Evolutionary conservation across 148 eudicot genomes (phyloP), one percentile per base, ranked within the genome.

Genomic region (Rhododendron simsii): DNA sequence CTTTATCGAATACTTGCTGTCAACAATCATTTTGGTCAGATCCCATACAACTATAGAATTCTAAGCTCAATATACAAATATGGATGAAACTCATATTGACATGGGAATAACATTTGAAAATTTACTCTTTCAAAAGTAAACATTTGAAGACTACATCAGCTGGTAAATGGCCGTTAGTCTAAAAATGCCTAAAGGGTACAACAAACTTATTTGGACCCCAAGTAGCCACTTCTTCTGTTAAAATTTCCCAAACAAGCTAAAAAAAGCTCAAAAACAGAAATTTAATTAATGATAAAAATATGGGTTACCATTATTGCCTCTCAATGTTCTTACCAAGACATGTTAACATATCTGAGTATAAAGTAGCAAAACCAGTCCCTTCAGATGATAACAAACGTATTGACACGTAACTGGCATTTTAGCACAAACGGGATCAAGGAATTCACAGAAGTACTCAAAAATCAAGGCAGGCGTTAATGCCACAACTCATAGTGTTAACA

Each of bases 1-100:
- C 98, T 87, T 89, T 94, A 82, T 93, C 98, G 76, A 88, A 93
- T 44, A 94, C 98, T 90, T 94, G 92, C 98, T 94, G 80, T 61
- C 30, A 87, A 65, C 16, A 51, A 82, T 4, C n/a, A 80, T 51
- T 75, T 18, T 77, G 47, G 82, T 83, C 77, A 83, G 82, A 73
- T 74, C 45, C n/a, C 44, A 75, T 2, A 26, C 8, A 81, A 81
- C 44, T 13, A 81, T 16, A 15, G 41, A 84, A 8, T 55, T 23
- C 35, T 26, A 13, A 75, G 14, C 10, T 80, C 44, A 30, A 51
- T 26, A 51, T 30, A 80, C 9, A 45, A 78, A 50, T 51, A 20
- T 11, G 33, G 41, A 51, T 47, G 33, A 69, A 69, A n/a, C 23
- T 18, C 57, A 47, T 23, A 47, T 26, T 33, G 57, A 79, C 30